Conservation (phyloP, 148 eudicot species). For the Silene conica region DNA sequence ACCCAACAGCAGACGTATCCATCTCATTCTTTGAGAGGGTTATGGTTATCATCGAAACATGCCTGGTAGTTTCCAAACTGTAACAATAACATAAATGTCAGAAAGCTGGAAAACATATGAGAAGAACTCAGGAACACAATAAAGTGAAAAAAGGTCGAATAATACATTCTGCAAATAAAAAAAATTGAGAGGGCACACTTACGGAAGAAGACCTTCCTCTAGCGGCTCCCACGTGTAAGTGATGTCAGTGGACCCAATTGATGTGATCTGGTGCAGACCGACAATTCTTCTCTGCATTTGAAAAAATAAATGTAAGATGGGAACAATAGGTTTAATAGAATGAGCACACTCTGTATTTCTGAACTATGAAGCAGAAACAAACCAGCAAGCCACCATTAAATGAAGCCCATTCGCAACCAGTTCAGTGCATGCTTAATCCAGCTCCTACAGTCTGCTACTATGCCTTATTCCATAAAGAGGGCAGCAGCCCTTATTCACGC, state of each 20-base stretch:
- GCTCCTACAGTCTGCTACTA: too few relatives aligned
- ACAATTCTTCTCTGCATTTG: slow-evolving; percentile 77
- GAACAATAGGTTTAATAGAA: not conserved
- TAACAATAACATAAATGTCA: slow-evolving; percentile 13
- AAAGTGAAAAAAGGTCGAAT: not conserved
- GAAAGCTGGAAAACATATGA: not conserved
- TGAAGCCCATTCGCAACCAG: too few relatives aligned
- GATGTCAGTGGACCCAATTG: slow-evolving; percentile 85
- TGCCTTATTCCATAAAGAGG: too few relatives aligned
- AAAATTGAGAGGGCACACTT: slow-evolving; percentile 29
- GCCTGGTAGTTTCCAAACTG: slow-evolving; percentile 94
- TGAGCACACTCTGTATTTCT: too few relatives aligned
- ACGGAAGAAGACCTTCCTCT: slow-evolving; percentile 98
- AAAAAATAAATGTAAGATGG: not conserved
- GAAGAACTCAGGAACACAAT: not conserved
- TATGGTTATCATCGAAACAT: slow-evolving; percentile 89
- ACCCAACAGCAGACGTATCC: slow-evolving; percentile 68
- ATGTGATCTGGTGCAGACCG: slow-evolving; percentile 90
- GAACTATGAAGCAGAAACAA: too few relatives aligned
- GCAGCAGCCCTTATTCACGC: too few relatives aligned
- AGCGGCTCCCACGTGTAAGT: slow-evolving; percentile 97
- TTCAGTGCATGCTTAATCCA: too few relatives aligned
- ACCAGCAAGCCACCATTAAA: too few relatives aligned
- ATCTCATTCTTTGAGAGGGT: slow-evolving; percentile 74
- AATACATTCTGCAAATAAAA: not conserved